Conservation (phyloP, 768 basidiomycete species). For the Inosperma sp. region DNA sequence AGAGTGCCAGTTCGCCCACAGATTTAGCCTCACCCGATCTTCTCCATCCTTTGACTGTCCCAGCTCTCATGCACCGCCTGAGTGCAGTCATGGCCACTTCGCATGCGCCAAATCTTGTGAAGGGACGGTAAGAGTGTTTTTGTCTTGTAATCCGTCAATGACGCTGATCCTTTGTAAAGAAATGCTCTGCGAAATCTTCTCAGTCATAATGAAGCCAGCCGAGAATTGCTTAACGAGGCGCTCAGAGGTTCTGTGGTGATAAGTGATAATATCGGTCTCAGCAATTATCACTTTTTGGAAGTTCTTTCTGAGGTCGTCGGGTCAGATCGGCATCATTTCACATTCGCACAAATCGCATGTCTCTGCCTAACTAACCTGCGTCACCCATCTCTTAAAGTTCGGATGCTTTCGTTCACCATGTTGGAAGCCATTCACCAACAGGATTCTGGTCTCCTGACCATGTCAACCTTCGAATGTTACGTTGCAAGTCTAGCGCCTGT, state of each 20-base stretch:
- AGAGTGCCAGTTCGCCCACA: slow-evolving; percentile 56
- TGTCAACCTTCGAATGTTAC: slow-evolving; percentile 70
- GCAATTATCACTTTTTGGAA: slow-evolving; percentile 69
- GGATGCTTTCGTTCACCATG: slow-evolving; percentile 74
- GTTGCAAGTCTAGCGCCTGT: slow-evolving; percentile 68
- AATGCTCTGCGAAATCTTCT: slow-evolving; percentile 73
- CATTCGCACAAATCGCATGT: slow-evolving; percentile 69
- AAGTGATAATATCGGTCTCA: slow-evolving; percentile 49
- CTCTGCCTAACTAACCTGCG: slow-evolving; percentile 83
- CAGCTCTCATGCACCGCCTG: slow-evolving; percentile 57
- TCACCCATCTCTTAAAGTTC: slow-evolving; percentile 57
- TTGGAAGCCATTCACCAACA: slow-evolving; percentile 70
- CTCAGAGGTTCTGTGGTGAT: slow-evolving; percentile 66
- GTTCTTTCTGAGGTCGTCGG: slow-evolving; percentile 68
- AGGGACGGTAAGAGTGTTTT: slow-evolving; percentile 55
- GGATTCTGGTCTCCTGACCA: slow-evolving; percentile 57
- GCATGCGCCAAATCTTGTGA: slow-evolving; percentile 44
- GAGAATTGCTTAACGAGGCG: slow-evolving; percentile 56
- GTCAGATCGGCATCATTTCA: slow-evolving; percentile 54
- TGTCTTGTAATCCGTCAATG: neutral
- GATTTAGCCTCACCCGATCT: slow-evolving; percentile 51
- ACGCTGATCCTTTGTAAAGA: slow-evolving; percentile 37
- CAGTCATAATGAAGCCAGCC: slow-evolving; percentile 48
- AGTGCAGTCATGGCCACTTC: slow-evolving; percentile 64
- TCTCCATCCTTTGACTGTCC: slow-evolving; percentile 49